Evolutionary conservation across 2,329 filamentous ascomycete genomes (phyloP).

Genomic region (Dryadomyces quercivorus): DNA sequence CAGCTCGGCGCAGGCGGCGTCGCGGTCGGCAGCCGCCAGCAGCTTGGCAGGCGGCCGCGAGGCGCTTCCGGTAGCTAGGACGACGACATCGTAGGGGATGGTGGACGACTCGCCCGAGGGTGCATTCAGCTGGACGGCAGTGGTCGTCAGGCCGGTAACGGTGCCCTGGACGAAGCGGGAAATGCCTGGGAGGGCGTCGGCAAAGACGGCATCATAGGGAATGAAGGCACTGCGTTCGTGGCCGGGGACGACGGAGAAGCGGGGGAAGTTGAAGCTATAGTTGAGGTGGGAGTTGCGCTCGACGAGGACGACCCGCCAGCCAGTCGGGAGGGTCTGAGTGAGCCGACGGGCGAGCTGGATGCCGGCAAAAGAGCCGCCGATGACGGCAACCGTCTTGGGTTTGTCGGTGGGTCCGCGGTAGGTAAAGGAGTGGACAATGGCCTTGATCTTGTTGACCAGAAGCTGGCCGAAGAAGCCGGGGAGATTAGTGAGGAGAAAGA

Average conservation of each 20-base stretch:
- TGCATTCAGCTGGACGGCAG: slow-evolving; percentile 13
- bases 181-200: slow-evolving; percentile 19
- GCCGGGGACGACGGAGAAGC: slow-evolving; percentile 42
- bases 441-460: neutral
- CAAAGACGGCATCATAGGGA: slow-evolving; percentile 36
- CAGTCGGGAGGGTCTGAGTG: slow-evolving; percentile 32
- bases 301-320: slow-evolving; percentile 40
- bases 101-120: slow-evolving; percentile 13
- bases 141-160: neutral
- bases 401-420: slow-evolving; percentile 7
- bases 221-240: slow-evolving; percentile 49
- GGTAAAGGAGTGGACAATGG: slow-evolving; percentile 5
- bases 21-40: slow-evolving; percentile 28
- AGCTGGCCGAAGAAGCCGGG: neutral
- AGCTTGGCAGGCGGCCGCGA: slow-evolving; percentile 34
- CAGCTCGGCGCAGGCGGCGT: slow-evolving; percentile 29
- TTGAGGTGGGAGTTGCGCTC: slow-evolving; percentile 51
- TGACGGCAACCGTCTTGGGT: slow-evolving; percentile 36
- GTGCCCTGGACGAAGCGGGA: slow-evolving; percentile 28
- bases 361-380: slow-evolving; percentile 48
- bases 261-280: slow-evolving; percentile 47
- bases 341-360: slow-evolving; percentile 35
- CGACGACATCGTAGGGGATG: slow-evolving; percentile 40
- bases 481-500: neutral
- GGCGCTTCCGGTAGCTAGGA: slow-evolving; percentile 45